These are phyloP conservation scores for Globisporangium nagaii DNA, from an alignment of 352 stramenopile species.

Conservation along the genomic window DNA sequence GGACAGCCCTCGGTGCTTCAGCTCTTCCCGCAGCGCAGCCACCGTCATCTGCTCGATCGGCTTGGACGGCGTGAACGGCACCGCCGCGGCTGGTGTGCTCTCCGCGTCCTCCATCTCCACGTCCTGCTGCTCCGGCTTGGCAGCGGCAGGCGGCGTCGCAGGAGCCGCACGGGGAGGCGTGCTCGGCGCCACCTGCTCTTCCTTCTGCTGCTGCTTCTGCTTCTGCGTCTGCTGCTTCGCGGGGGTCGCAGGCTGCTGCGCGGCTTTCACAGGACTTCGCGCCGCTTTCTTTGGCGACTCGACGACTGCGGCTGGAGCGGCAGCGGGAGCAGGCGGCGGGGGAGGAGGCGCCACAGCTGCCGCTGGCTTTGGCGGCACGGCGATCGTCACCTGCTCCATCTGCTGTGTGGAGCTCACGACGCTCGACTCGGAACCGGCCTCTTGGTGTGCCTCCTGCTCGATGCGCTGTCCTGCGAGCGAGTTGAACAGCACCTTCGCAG, in stretches of 20 bases:
- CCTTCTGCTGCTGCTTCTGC: constrained; percentile 8
- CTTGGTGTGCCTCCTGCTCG: constrained; percentile 43
- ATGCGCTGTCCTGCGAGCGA: constrained; percentile 65
- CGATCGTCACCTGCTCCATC: constrained; percentile 29
- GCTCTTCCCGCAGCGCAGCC: constrained; percentile 51
- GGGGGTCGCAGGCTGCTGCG: background rate
- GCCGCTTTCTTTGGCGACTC: constrained; percentile 14
- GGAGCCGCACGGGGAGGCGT: background rate
- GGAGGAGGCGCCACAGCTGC: constrained; percentile 23
- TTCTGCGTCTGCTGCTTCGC: constrained; percentile 13
- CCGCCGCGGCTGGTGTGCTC: constrained; percentile 5
- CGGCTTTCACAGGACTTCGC: constrained; percentile 10
- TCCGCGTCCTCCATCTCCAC: constrained; percentile 52
- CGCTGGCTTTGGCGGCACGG: constrained; percentile 5
- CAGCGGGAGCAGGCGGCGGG: constrained; percentile 11
- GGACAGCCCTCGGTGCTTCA: constrained; percentile 69
- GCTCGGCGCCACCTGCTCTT: constrained; percentile 6
- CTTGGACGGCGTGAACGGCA: constrained; percentile 60
- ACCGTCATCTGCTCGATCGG: constrained; percentile 79
- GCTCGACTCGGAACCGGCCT: constrained; percentile 25
- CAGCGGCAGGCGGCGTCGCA: constrained; percentile 6
- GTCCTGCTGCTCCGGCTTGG: constrained; percentile 13
- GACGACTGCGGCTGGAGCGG: background rate
- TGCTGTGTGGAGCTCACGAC: constrained; percentile 27
- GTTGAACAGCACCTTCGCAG: constrained; percentile 64